phyloP scores from a whole-genome alignment of 345 rosid genomes.

The Citrus glauca region DNA sequence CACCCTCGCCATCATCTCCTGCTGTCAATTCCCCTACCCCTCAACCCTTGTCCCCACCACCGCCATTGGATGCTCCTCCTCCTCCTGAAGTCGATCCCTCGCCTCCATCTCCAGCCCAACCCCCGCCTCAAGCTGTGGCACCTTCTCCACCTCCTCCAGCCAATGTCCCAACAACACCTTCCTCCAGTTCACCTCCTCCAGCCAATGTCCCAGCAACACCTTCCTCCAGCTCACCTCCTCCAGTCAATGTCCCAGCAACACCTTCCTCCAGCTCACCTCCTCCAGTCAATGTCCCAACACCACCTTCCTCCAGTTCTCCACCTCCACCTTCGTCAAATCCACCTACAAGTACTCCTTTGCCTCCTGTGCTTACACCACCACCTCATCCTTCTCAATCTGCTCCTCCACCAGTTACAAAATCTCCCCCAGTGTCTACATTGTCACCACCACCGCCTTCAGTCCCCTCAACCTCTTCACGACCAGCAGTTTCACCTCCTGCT shows the following conservation, averaged over 20 bases:
- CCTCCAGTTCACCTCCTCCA: constrained; percentile 30
- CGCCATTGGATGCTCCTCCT: constrained; percentile 37
- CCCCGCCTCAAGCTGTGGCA: constrained; percentile 47
- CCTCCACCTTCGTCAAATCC: constrained; percentile 41
- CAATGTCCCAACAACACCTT: constrained; percentile 29
- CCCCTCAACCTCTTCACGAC: constrained; percentile 45
- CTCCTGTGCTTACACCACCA: constrained; percentile 27
- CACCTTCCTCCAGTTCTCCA: constrained; percentile 36
- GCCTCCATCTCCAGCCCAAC: constrained; percentile 47
- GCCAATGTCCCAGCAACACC: constrained; percentile 3
- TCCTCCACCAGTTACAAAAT: constrained; percentile 42
- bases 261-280: constrained; percentile 34
- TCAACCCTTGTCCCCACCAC: constrained; percentile 42
- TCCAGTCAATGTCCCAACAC: constrained; percentile 21
- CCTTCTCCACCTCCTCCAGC: constrained; percentile 41
- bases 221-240: constrained; percentile 27
- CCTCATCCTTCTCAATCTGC: constrained; percentile 33
- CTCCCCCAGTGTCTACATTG: constrained; percentile 37
- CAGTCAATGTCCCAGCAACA: constrained; percentile 24
- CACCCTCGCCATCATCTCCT: constrained; percentile 39
- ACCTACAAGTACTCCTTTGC: constrained; percentile 34
- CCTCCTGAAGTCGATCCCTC: constrained; percentile 43
- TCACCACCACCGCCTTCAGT: constrained; percentile 45
- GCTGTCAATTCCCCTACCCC: constrained; percentile 28
- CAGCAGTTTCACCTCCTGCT: constrained; percentile 49